Evolutionary conservation across 1,284 basidiomycete genomes (phyloP).

Genomic region (Microbotryum scabiosae): DNA sequence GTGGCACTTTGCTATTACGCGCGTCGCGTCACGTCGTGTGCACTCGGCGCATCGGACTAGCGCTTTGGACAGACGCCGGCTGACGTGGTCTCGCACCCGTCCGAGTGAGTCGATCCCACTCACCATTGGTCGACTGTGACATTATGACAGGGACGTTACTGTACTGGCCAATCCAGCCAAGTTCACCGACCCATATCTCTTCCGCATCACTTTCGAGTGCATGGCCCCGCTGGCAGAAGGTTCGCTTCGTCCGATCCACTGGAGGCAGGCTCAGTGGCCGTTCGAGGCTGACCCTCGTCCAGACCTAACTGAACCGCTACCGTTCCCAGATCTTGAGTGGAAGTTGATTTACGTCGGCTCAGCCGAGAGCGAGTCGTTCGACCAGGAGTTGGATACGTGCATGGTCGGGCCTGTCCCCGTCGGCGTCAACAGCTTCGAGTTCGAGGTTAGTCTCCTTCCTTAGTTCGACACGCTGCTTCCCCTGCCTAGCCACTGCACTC

Average conservation of each 20-base stretch:
- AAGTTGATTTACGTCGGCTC: constrained; percentile 93
- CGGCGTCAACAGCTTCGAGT: constrained; percentile 94
- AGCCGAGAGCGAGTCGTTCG: constrained; percentile 84
- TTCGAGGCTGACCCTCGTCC: neutral
- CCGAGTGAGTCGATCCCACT: neutral
- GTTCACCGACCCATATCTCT: constrained; percentile 84
- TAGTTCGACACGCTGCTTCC: neutral
- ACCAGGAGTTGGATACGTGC: constrained; percentile 48
- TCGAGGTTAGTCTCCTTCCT: constrained; percentile 49
- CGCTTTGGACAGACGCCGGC: neutral
- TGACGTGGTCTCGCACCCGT: neutral
- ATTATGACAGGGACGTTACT: constrained; percentile 31
- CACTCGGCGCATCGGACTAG: neutral
- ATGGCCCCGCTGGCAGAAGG: constrained; percentile 86
- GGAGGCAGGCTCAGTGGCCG: neutral
- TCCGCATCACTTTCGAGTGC: constrained; percentile 96
- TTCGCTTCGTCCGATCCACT: constrained; percentile 38
- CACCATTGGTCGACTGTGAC: neutral
- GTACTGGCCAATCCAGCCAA: constrained; percentile 84
- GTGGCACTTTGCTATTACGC: neutral
- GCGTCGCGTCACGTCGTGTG: neutral
- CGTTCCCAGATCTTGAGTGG: constrained; percentile 81
- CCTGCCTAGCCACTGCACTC: neutral
- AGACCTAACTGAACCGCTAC: neutral
- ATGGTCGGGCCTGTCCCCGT: constrained; percentile 84